These are phyloP conservation scores for Aspergillus bertholletiae DNA, from an alignment of 495 filamentous ascomycete species.

Conservation along the genomic window DNA sequence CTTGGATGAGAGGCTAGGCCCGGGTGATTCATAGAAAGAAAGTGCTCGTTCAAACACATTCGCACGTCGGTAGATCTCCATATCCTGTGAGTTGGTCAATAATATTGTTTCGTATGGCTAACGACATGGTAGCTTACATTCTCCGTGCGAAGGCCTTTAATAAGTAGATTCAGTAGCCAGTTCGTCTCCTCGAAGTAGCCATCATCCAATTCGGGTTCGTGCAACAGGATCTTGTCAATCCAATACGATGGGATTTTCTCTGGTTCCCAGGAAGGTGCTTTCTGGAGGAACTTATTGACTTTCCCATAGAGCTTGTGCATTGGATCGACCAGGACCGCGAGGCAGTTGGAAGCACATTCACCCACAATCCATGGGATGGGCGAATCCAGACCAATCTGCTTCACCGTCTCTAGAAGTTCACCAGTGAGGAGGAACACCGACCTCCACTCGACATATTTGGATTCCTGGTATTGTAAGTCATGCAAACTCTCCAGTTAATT, in stretches of 20 bases:
- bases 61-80: slow-evolving; percentile 77
- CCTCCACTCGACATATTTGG: slow-evolving; percentile 70
- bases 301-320: slow-evolving; percentile 82
- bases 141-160: slow-evolving; percentile 61
- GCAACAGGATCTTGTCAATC: slow-evolving; percentile 66
- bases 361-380: slow-evolving; percentile 71
- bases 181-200: slow-evolving; percentile 69
- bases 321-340: slow-evolving; percentile 69
- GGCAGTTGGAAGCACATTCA: slow-evolving; percentile 67
- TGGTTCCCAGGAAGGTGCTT: slow-evolving; percentile 67
- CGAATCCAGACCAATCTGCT: slow-evolving; percentile 43
- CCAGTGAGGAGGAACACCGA: slow-evolving; percentile 72
- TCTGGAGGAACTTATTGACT: slow-evolving; percentile 78
- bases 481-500: not conserved
- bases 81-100: slow-evolving; percentile 46
- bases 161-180: slow-evolving; percentile 78
- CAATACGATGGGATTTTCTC: slow-evolving; percentile 70
- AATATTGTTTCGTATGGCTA: not conserved
- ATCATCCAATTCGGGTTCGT: slow-evolving; percentile 68
- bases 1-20: slow-evolving; percentile 53
- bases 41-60: slow-evolving; percentile 78
- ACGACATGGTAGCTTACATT: slow-evolving; percentile 32
- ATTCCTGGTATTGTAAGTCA: slow-evolving; percentile 36
- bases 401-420: slow-evolving; percentile 73
- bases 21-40: slow-evolving; percentile 64